These are phyloP conservation scores for Sarocladiaceae sp. DNA, from an alignment of 2,329 filamentous ascomycete genomes.

Conservation along the genomic window DNA sequence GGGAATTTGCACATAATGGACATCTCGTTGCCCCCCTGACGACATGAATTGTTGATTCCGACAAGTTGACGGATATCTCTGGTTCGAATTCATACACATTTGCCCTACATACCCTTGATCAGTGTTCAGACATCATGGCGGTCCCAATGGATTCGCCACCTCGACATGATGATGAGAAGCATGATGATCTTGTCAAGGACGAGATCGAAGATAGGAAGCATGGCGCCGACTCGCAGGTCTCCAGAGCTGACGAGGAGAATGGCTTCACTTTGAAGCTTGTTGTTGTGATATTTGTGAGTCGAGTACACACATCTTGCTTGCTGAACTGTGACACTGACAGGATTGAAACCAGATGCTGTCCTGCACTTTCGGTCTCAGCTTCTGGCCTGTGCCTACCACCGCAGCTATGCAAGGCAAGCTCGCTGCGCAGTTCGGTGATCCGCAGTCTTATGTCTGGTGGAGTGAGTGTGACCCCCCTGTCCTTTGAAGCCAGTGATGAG, in stretches of 20 bases:
- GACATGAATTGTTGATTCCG: too few species aligned
- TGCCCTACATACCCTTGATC: too few species aligned
- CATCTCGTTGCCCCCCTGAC: too few species aligned
- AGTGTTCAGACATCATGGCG: neutral
- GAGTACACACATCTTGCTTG: too few species aligned
- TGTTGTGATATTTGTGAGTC: constrained; percentile 27
- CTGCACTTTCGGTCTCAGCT: constrained; percentile 30
- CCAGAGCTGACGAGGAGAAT: neutral
- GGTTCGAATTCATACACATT: too few species aligned
- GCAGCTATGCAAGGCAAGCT: constrained; percentile 23
- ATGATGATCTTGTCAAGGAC: neutral
- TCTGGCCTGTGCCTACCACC: constrained; percentile 31
- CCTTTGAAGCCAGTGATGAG: neutral
- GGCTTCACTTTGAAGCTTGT: constrained; percentile 32
- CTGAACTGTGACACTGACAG: too few species aligned
- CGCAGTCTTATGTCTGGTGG: constrained; percentile 21
- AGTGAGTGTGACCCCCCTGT: constrained; percentile 15
- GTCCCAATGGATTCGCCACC: neutral
- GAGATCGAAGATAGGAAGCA: neutral
- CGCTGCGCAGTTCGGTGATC: constrained; percentile 27
- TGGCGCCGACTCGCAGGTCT: neutral
- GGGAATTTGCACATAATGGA: too few species aligned
- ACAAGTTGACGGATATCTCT: too few species aligned
- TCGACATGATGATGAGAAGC: neutral
- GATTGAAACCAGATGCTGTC: constrained; percentile 25